Evolutionary conservation across 371 early-diverging fungal genomes (phyloP).

Genomic region (Mucor indicus): DNA sequence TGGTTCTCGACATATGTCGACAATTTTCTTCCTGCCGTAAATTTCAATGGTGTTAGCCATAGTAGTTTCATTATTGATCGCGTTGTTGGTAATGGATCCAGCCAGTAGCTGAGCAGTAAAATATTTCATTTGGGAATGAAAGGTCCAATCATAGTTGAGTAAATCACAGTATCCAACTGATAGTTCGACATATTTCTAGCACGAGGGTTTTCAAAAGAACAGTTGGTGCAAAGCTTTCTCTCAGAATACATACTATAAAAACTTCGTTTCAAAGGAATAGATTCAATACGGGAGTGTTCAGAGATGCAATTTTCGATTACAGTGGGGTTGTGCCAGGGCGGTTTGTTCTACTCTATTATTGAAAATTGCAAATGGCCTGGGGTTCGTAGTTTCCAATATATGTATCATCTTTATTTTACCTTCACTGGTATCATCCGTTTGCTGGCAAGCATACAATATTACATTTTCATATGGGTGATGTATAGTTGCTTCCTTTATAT

Average conservation of each 20-base stretch:
- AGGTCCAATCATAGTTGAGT: conserved; percentile 3
- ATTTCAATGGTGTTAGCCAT: conserved; percentile 26
- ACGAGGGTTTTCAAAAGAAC: conserved; percentile 1
- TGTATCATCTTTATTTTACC: too few species aligned
- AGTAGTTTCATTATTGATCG: conserved; percentile 16
- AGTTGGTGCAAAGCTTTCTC: conserved; percentile 2
- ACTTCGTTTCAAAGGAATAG: conserved; percentile 1
- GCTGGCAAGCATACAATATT: too few species aligned
- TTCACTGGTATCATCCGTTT: too few species aligned
- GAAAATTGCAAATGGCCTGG: too few species aligned
- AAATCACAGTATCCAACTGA: neutral
- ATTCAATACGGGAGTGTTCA: too few species aligned
- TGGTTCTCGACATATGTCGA: conserved; percentile 11
- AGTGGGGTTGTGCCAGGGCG: too few species aligned
- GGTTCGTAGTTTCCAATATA: too few species aligned
- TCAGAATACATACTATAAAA: conserved; percentile 5
- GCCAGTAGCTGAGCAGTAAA: conserved; percentile 15
- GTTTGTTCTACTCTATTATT: too few species aligned
- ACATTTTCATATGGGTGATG: too few species aligned
- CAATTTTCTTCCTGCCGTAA: conserved; percentile 15
- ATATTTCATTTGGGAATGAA: conserved; percentile 12
- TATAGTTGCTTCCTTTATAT: too few species aligned
- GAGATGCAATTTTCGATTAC: too few species aligned
- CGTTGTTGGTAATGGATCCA: conserved; percentile 20
- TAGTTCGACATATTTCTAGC: conserved; percentile 1